Evolutionary conservation across 345 rosid species (phyloP), one percentile per base, ranked within the genome.

Genomic region (Rhodomyrtus tomentosa): DNA sequence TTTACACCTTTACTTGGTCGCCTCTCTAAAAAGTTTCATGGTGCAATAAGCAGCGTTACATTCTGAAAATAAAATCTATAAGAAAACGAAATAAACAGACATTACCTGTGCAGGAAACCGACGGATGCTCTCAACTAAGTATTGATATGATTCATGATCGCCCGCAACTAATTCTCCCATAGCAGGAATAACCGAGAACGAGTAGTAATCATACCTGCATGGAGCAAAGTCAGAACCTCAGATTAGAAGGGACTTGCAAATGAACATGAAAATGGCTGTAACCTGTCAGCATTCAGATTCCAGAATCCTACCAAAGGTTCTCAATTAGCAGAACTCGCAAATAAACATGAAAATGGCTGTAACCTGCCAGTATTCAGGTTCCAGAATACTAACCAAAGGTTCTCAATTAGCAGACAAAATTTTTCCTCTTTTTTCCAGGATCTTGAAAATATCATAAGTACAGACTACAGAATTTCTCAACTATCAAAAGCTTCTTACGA

Each of bases 111-210:
- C 88, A 32, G 99, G 99, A 86, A 95, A 97, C 51, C 94, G 94
- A 27, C 98, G 99, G 62, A 95, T 88, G 55, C 99, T 97, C 90
- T 97, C 99, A 74, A 97, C 96, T 85, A 97, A 90, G 91, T 97
- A 97, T 83, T 95, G 96, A 86, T 97, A 97, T 2, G 99, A 95
- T 83, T 90, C 93, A 22, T 93, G 87, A 84, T 95, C 98, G 85
- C 98, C 95, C 1, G 95, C 95, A 36, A 97, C 95, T 59, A 94
- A 88, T 88, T 92, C 98, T 62, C 98, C 99, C 42, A 95, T 7
- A 48, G 92, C 90, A 83, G 99, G 99, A 83, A 97, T 95, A 58
- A 97, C 87, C 5, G 94, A 91, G 88, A 97, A 97, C 7, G 98
- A 94, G 88, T 97, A 97, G 36, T 89, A 84, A 87, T 97, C 96